Evolutionary conservation across 2,329 filamentous ascomycete genomes (phyloP).

Genomic region (Ophiocordyceps camponoti-floridani): DNA sequence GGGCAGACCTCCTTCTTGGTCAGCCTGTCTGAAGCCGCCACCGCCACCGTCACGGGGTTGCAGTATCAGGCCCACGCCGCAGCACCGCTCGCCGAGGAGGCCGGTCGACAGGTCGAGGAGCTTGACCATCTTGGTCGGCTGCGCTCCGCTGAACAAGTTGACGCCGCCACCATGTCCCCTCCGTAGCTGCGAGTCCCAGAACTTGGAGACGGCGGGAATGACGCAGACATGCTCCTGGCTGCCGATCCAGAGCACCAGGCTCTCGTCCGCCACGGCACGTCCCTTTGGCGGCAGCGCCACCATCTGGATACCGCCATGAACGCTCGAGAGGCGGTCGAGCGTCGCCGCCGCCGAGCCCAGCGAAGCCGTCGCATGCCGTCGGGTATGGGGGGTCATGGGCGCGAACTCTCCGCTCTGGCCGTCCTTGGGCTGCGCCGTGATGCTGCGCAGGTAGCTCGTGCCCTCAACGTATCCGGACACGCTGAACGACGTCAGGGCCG

Average conservation of each 20-base stretch:
- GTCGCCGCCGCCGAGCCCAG: slow-evolving; percentile 23
- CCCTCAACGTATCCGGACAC: slow-evolving; percentile 42
- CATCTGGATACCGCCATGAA: slow-evolving; percentile 34
- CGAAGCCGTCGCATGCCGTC: slow-evolving; percentile 31
- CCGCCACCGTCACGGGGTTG: slow-evolving; percentile 7
- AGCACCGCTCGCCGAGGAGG: slow-evolving; percentile 38
- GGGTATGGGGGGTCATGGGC: slow-evolving; percentile 45
- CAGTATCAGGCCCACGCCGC: slow-evolving; percentile 28
- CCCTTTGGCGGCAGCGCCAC: slow-evolving; percentile 23
- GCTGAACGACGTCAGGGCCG: slow-evolving; percentile 39
- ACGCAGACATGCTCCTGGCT: slow-evolving; percentile 37
- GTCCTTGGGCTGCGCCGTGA: slow-evolving; percentile 15
- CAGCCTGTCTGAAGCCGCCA: slow-evolving; percentile 6
- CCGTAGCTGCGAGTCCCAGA: slow-evolving; percentile 42
- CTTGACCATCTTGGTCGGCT: slow-evolving; percentile 36
- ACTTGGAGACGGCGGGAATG: slow-evolving; percentile 34
- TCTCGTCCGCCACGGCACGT: slow-evolving; percentile 31
- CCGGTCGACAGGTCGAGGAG: slow-evolving; percentile 33
- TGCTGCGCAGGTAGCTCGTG: slow-evolving; percentile 32
- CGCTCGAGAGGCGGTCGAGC: slow-evolving; percentile 30
- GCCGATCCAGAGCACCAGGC: slow-evolving; percentile 37
- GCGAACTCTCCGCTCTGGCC: slow-evolving; percentile 32
- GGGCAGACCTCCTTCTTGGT: slow-evolving; percentile 22
- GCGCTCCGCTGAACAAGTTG: slow-evolving; percentile 36
- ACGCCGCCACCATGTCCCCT: slow-evolving; percentile 29